These are phyloP conservation scores for Penicillium sp. DNA, from an alignment of 2,329 filamentous ascomycete genomes.

Conservation along the genomic window DNA sequence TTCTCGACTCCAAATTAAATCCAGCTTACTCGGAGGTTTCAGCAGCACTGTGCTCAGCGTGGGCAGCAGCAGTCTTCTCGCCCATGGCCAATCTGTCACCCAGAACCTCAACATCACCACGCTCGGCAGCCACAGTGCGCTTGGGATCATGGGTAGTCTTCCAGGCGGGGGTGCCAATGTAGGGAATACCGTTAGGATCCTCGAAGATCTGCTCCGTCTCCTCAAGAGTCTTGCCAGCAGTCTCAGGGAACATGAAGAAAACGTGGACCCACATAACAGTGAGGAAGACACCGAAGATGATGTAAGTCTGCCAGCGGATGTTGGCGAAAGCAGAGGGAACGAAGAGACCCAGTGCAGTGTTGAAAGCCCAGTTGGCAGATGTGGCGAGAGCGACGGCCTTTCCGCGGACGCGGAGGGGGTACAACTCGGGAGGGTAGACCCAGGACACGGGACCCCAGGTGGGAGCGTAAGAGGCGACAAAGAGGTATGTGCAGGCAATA, in stretches of 20 bases:
- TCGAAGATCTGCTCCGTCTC: conserved; percentile 31
- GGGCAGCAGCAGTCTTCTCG: background rate
- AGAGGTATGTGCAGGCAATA: conserved; percentile 31
- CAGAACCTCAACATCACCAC: conserved; percentile 18
- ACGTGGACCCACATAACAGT: conserved; percentile 37
- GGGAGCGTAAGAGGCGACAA: conserved; percentile 28
- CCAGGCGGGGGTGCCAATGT: conserved; percentile 41
- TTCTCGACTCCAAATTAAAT: background rate
- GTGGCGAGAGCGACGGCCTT: conserved; percentile 44
- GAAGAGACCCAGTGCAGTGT: conserved; percentile 53
- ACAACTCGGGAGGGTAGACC: conserved; percentile 48
- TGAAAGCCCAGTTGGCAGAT: conserved; percentile 47
- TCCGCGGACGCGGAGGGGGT: conserved; percentile 43
- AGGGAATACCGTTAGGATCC: conserved; percentile 21
- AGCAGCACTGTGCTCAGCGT: background rate
- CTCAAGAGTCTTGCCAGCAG: conserved; percentile 31
- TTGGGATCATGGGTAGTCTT: conserved; percentile 32
- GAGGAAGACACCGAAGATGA: conserved; percentile 46
- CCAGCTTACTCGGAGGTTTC: background rate
- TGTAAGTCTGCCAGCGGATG: conserved; percentile 29
- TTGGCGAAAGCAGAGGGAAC: conserved; percentile 40
- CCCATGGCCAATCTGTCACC: background rate
- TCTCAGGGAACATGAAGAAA: conserved; percentile 36
- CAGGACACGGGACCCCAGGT: conserved; percentile 36
- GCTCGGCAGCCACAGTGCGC: conserved; percentile 15